Evolutionary conservation across 371 early-diverging fungal species (phyloP), one percentile per base, ranked within the genome.

Genomic region (Mucor mucedo): DNA sequence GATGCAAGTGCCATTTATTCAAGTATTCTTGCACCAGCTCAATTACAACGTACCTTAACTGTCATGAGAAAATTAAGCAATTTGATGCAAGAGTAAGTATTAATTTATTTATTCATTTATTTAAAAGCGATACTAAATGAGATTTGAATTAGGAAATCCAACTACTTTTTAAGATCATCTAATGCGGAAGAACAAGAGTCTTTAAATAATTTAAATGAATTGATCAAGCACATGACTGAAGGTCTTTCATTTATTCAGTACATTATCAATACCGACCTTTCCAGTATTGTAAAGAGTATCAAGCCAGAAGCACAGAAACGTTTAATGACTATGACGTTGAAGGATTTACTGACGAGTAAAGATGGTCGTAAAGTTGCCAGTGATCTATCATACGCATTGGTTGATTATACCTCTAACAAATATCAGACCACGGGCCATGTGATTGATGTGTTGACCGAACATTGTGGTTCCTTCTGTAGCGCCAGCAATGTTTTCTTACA

Each of bases 391-490:
- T 52, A 39, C 30, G 52, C 65, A 0, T 41, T 65, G 7, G 65
- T 69, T 7, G 60, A 62, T 28, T 58, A 33, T 48, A 65, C 55
- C 4, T 65, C 56, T 13, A 64, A 29, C 13, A 53, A 55, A 21
- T 35, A 41, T 4, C 55, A 60, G 9, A 60, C 61, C 14, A 35
- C 53, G 14, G 49, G 28, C 7, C 55, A 60, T 58, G 69, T 69
- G 3, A 58, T 58, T 38, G 76, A 76, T 55, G 48, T 70, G 1
- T 76, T 94, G 45, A 85, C 88, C 60, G 68, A 84, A 33, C 80
- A 84, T 16, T 95, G 95, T 70, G 87, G 89, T 44, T 74, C 87
- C 0, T 89, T 94, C 68, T 94, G 92, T 38, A 47, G 53, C 4
- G 39, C 58, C 4, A 48, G 28, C 13, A 61, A 65, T 53, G 89